These are phyloP conservation scores for Teratosphaeria viscida DNA, from an alignment of 2,329 filamentous ascomycete genomes.

Conservation along the genomic window DNA sequence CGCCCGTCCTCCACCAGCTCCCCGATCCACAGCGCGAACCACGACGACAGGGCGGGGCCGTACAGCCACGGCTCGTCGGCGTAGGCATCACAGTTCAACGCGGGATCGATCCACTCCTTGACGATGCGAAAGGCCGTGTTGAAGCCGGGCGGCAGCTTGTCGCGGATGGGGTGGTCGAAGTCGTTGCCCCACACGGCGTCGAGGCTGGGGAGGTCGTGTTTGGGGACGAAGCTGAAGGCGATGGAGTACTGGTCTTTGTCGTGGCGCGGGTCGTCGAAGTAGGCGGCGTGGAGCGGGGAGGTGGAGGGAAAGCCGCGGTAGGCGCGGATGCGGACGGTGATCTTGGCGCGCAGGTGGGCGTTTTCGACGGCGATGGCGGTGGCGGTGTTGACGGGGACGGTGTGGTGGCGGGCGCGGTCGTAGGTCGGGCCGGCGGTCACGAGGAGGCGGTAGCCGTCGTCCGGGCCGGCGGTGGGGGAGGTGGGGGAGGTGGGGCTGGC, in stretches of 20 bases:
- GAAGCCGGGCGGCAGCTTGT: constrained; percentile 76
- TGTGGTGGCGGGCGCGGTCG: constrained; percentile 54
- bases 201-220: constrained; percentile 49
- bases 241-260: constrained; percentile 75
- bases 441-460: constrained; percentile 60
- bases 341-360: constrained; percentile 52
- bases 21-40: constrained; percentile 24
- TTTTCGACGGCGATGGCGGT: constrained; percentile 45
- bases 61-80: constrained; percentile 80
- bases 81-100: constrained; percentile 78
- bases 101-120: constrained; percentile 83
- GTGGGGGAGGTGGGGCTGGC: background rate
- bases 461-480: constrained; percentile 18
- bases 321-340: constrained; percentile 66
- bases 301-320: constrained; percentile 54
- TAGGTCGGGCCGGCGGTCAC: constrained; percentile 75
- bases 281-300: constrained; percentile 56
- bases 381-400: constrained; percentile 59
- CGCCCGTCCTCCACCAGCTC: constrained; percentile 11
- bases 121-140: constrained; percentile 74
- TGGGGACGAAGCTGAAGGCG: constrained; percentile 64
- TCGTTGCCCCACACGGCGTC: constrained; percentile 89
- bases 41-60: constrained; percentile 47
- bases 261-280: constrained; percentile 66
- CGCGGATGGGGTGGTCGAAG: constrained; percentile 80